These are phyloP conservation scores for Pichia exigua DNA, from an alignment of 805 yeast genomes.

Conservation along the genomic window DNA sequence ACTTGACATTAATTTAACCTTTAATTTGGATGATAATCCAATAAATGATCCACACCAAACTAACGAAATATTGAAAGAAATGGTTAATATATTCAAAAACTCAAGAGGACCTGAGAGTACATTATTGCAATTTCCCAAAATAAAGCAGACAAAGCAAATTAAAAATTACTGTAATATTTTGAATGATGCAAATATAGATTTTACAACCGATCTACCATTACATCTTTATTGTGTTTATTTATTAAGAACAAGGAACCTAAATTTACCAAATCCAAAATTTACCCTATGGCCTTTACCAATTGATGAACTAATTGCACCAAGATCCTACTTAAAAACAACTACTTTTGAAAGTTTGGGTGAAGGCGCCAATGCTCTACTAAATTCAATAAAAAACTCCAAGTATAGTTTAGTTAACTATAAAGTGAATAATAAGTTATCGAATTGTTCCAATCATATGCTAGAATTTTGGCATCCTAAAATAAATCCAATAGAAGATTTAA, in stretches of 20 bases:
- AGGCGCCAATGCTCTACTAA: not conserved
- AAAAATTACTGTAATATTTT: slow-evolving; percentile 15
- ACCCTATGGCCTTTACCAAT: slow-evolving; percentile 9
- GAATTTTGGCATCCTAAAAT: slow-evolving; percentile 7
- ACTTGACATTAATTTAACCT: not conserved
- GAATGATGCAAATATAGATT: slow-evolving; percentile 39
- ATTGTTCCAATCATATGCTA: slow-evolving; percentile 2
- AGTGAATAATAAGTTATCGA: not conserved
- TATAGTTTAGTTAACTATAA: slow-evolving; percentile 3
- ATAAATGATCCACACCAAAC: not conserved
- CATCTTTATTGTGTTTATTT: slow-evolving; percentile 58
- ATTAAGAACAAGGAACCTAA: slow-evolving; percentile 22
- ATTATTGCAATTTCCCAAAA: not conserved
- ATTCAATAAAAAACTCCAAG: not conserved
- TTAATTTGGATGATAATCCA: not conserved
- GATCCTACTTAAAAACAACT: not conserved
- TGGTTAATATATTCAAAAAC: not conserved
- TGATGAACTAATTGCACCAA: slow-evolving; percentile 5
- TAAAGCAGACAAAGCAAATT: not conserved
- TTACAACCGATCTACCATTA: slow-evolving; percentile 47
- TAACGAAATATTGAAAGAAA: not conserved
- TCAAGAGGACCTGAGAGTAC: not conserved
- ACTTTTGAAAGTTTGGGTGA: not conserved
- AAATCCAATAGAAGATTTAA: slow-evolving; percentile 3
- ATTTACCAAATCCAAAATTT: slow-evolving; percentile 4